Evolutionary conservation across 352 stramenopile genomes (phyloP).

Genomic region (Phytophthora boehmeriae): DNA sequence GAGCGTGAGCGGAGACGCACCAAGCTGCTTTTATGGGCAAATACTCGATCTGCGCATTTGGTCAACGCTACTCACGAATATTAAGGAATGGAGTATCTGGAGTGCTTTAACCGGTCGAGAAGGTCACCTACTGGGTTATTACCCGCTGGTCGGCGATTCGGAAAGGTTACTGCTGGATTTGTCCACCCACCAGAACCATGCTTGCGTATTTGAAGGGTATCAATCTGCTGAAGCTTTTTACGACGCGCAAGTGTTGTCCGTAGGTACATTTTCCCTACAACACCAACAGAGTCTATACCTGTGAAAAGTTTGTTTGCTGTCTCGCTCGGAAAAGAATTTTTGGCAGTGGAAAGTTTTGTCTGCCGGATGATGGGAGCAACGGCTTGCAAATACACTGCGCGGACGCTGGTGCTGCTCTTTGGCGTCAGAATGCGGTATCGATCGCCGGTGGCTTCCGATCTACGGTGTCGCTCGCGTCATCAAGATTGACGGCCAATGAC

Average conservation of each 20-base stretch:
- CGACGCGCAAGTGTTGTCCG: slow-evolving; percentile 21
- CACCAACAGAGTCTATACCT: slow-evolving; percentile 32
- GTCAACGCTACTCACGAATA: slow-evolving; percentile 39
- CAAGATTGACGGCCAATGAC: slow-evolving; percentile 5
- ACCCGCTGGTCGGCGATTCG: slow-evolving; percentile 68
- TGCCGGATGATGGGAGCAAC: slow-evolving; percentile 31
- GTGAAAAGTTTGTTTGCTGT: slow-evolving; percentile 49
- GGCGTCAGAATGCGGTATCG: slow-evolving; percentile 46
- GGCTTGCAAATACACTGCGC: slow-evolving; percentile 35
- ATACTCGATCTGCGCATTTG: slow-evolving; percentile 80
- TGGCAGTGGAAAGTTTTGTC: slow-evolving; percentile 49
- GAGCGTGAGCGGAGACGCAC: slow-evolving; percentile 23
- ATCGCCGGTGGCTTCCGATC: slow-evolving; percentile 63
- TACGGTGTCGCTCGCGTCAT: slow-evolving; percentile 37
- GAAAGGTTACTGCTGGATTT: slow-evolving; percentile 73
- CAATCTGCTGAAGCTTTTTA: slow-evolving; percentile 27
- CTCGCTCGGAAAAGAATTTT: slow-evolving; percentile 44
- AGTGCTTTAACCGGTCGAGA: slow-evolving; percentile 43
- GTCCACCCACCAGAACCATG: slow-evolving; percentile 77
- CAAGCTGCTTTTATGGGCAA: slow-evolving; percentile 60
- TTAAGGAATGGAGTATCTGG: slow-evolving; percentile 36
- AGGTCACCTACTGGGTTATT: slow-evolving; percentile 70
- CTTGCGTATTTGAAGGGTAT: slow-evolving; percentile 59
- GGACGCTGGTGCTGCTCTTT: slow-evolving; percentile 48
- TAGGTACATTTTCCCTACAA: slow-evolving; percentile 40